Evolutionary conservation across 208 protist species (phyloP), one percentile per base, ranked within the genome.

Genomic region (Trypanosoma scelopori): DNA sequence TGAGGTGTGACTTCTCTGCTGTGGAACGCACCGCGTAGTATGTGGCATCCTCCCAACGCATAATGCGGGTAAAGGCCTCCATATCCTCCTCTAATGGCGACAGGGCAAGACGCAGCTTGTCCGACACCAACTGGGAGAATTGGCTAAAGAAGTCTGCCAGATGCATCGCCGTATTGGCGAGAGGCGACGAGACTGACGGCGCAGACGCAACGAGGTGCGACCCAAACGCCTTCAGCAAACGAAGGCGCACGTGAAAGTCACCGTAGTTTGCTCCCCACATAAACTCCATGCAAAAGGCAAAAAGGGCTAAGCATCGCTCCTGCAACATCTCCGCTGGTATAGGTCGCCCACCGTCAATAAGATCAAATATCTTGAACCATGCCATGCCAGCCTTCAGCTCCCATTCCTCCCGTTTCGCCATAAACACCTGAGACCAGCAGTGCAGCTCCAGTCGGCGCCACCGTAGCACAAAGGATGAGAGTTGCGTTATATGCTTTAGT

Each of bases 381-480:
- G 76, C 68, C 58, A 84, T 71, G 13, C 76, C 79, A 16, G 89
- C 89, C 41, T 62, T 61, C 41, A 87, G 67, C 62, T 87, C 84
- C 25, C 77, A 87, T 60, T 94, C 86, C 27, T 90, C 77, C 12
- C 77, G 74, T 75, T 95, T 95, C 11, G 84, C 82, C 22, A 79
- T 70, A 57, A 98, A 95, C 32, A 97, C 79, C 55, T 86, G 74
- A 23, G 85, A 76, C 97, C 98, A 99, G 78, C 83, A 94, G 58
- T 97, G 83, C 51, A 99, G 73, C 80, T 99, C 98, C 28, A 99
- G 74, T 43, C 94, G 86, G 41, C 98, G 88, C 98, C 98, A 99
- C 22, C 97, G 92, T 22, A 98, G 78, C 55, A 99, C 92, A 57
- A 99, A 91, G 11, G 76, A 67, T 9, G 84, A 93, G 3, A 98